Base-by-base conservation (phyloP, 2,329 filamentous ascomycete species). In the Venturia effusa region DNA sequence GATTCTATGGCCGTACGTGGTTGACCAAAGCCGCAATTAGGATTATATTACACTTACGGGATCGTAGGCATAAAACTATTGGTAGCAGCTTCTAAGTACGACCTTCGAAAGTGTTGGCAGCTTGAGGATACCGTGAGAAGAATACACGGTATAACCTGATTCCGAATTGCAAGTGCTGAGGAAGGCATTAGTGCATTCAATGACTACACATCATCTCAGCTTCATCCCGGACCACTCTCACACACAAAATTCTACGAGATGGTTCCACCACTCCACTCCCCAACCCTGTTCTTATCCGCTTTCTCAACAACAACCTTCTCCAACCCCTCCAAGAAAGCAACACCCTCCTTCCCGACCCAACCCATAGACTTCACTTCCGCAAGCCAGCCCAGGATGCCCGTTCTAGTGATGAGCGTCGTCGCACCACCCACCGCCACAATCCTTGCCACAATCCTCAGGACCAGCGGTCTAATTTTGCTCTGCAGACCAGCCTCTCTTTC, bases 401-500 rank as follows among this genome's bases (percentile, higher is more conserved):
- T 86, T 64, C 92, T 80, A 0, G 91, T 95, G 43, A 91, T 81
- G 57, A 96, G 78, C n/a, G 88, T 93, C 4, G 87, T 89, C 73
- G 88, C 90, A 0, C 89, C 91, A 1, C 83, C 86, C 37, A 86
- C 82, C 39, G 92, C 83, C 57, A 81, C 81, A 0, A 85, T 86
- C 2, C 63, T 61, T 7, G 19, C 27, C n/a, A 64, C 39, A 22
- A 64, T 19, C 24, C 37, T 43, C 27, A 64, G 8, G 4, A 64
- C 45, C 0, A 64, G 27, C 32, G 63, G 43, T 41, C 63, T 40
- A 13, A 62, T 51, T 15, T 55, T 54, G 4, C 30, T 34, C 43
- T 64, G 63, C 30, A 61, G 32, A 32, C 63, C 43, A 15, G 30
- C 24, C 17, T 57, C 63, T 13, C 34, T 15, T 3, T 64, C 59